phyloP scores from a whole-genome alignment of 441 rosid species.

The Biscutella auriculata region DNA sequence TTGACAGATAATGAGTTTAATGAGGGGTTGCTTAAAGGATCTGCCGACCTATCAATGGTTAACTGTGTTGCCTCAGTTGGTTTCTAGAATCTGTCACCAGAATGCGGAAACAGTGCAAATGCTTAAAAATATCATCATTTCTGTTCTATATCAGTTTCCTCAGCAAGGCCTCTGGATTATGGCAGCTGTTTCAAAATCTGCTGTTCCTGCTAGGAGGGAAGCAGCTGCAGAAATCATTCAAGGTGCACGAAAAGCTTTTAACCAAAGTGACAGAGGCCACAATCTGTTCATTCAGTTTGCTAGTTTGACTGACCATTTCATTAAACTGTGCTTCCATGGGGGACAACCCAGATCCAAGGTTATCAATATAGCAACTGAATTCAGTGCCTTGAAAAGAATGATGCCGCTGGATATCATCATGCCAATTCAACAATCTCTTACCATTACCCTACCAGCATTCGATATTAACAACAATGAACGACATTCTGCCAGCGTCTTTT shows the following conservation, averaged over 20 bases:
- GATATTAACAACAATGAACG: slow-evolving; percentile 38
- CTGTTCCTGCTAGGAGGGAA: slow-evolving; percentile 85
- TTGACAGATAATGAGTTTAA: slow-evolving; percentile 70
- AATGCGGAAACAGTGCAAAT: slow-evolving; percentile 74
- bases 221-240: slow-evolving; percentile 95
- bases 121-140: slow-evolving; percentile 71
- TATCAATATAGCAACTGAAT: slow-evolving; percentile 90
- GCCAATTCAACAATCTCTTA: slow-evolving; percentile 95
- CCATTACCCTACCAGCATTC: slow-evolving; percentile 67
- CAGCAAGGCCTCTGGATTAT: slow-evolving; percentile 95
- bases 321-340: slow-evolving; percentile 82
- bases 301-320: slow-evolving; percentile 76
- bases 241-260: slow-evolving; percentile 75
- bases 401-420: slow-evolving; percentile 90
- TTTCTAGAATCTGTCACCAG: slow-evolving; percentile 98
- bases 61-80: slow-evolving; percentile 90
- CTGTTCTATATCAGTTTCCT: slow-evolving; percentile 84
- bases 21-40: slow-evolving; percentile 95
- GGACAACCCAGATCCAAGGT: slow-evolving; percentile 76
- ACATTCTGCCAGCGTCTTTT: slow-evolving; percentile 59
- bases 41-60: slow-evolving; percentile 96
- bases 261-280: slow-evolving; percentile 62
- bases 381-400: slow-evolving; percentile 97
- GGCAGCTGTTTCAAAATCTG: slow-evolving; percentile 98
- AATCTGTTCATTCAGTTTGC: slow-evolving; percentile 89